Evolutionary conservation across 1,139 yeast genomes (phyloP), one percentile per base, ranked within the genome.

Genomic region (Nakaseomyces kungkrabaensis): DNA sequence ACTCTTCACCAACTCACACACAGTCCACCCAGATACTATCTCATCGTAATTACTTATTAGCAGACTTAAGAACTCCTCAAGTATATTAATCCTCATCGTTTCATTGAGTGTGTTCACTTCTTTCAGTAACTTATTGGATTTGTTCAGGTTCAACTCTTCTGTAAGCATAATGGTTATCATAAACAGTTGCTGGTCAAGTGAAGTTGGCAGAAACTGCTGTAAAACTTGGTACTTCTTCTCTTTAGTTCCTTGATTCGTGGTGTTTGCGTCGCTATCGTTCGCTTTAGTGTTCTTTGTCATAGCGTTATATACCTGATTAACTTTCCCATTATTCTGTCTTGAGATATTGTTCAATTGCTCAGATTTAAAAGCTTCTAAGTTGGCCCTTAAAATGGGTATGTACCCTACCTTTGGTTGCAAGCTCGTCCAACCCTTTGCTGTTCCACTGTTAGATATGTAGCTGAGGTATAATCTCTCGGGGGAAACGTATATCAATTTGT

Each of bases 171-270:
- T 27, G 4, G 63, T 53, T 10, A 62, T 37, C 1, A 61, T 60
- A 38, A 54, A 56, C 26, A 59, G 52, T 43, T 60, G 66, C 41
- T 62, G 62, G 37, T 55, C 56, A 27, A 57, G 41, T 2, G 63
- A 54, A 4, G 55, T 56, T 4, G 65, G 63, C 5, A 59, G 50
- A 48, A 63, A 61, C 32, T 57, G 56, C 48, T 57, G 54, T 29
- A 62, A 38, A 11, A 57, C 50, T 31, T 53, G 57, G 38, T 52
- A 59, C 46, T 53, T 53, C 25, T 46, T 44, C 26, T 26, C 32
- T 9, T 29, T 29, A 29, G 31, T 29, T 29, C 31, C 31, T 29
- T 29, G 31, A 29, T 6, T 29, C 3, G 31, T 25, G 31, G n/a
- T 7, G 4, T n/a, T 17, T 37, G 8, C 7, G 40, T n/a, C 8